These are phyloP conservation scores for Ballota nigra DNA, from an alignment of 257 asterid genomes.

Conservation along the genomic window DNA sequence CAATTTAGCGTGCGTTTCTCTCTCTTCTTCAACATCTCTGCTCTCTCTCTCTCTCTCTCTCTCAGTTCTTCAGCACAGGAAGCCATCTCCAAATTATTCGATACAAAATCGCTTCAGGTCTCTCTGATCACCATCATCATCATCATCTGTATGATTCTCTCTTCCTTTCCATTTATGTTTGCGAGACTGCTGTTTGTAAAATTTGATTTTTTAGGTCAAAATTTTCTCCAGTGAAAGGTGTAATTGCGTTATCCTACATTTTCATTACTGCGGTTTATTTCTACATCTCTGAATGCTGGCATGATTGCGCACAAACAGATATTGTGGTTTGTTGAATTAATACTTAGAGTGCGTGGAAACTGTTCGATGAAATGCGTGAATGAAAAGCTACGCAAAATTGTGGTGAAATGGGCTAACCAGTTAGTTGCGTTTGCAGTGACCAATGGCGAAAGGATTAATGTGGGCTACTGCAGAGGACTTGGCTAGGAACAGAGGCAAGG, in stretches of 20 bases:
- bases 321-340: background rate
- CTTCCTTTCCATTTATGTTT: background rate
- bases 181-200: background rate
- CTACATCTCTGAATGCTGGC: background rate
- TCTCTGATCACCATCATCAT: conserved; percentile 11
- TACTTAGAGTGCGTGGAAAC: background rate
- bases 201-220: background rate
- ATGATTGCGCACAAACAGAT: background rate
- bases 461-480: conserved; percentile 90
- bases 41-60: background rate
- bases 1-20: background rate
- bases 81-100: conserved; percentile 14
- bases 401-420: background rate
- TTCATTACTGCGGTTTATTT: background rate
- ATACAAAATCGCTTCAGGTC: conserved; percentile 21
- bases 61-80: conserved; percentile 23
- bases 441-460: conserved; percentile 71
- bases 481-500: conserved; percentile 59
- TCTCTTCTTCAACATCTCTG: background rate
- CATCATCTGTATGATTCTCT: conserved; percentile 20
- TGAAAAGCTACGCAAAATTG: background rate
- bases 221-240: background rate
- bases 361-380: conserved; percentile 35
- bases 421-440: background rate
- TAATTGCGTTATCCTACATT: background rate